A percentile compares a stretch with the other conserved stretches of the same genome.
Evolutionary conservation across 139 green algal genomes (phyloP).

Genomic region (Auxenochlorella pyrenoidosa): DNA sequence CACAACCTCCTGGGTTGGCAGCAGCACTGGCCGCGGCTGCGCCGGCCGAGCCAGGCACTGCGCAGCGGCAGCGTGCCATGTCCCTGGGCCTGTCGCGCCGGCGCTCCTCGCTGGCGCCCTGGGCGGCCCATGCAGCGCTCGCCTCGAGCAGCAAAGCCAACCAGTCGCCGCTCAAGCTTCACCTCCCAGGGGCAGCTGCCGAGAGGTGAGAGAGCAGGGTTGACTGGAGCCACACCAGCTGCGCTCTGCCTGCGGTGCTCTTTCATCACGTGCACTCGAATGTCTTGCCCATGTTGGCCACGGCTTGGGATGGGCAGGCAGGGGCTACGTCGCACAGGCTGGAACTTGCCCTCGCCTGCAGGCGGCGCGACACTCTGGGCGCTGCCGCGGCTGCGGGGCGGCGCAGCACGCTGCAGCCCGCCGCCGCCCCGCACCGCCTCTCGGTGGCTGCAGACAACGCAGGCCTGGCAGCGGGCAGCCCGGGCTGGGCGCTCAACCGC

Average conservation of each 20-base stretch:
- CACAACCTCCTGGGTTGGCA: background rate
- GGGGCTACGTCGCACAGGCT: no score
- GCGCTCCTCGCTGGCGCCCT: constrained; percentile 31
- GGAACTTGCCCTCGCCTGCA: background rate
- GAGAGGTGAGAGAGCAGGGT: background rate
- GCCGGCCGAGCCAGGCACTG: background rate
- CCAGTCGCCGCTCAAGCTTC: constrained; percentile 9
- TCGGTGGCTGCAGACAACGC: constrained; percentile 26
- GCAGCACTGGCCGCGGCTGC: constrained; percentile 12
- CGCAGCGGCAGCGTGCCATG: constrained; percentile 8
- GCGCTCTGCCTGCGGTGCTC: background rate
- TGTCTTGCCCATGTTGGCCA: no score
- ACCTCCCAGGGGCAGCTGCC: background rate
- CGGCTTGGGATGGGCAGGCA: no score
- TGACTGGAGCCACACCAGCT: background rate
- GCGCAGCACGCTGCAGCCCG: constrained; percentile 18
- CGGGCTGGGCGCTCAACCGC: constrained; percentile 20
- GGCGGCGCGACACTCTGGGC: background rate
- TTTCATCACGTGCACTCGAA: background rate
- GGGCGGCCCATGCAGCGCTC: constrained; percentile 15
- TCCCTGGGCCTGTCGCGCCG: constrained; percentile 48
- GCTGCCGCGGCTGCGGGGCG: background rate
- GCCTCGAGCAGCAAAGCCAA: constrained; percentile 26
- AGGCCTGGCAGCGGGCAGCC: background rate
- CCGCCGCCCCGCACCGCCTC: constrained; percentile 8